Conservation (phyloP, 352 stramenopile genomes). For the Pythium brassicae region DNA sequence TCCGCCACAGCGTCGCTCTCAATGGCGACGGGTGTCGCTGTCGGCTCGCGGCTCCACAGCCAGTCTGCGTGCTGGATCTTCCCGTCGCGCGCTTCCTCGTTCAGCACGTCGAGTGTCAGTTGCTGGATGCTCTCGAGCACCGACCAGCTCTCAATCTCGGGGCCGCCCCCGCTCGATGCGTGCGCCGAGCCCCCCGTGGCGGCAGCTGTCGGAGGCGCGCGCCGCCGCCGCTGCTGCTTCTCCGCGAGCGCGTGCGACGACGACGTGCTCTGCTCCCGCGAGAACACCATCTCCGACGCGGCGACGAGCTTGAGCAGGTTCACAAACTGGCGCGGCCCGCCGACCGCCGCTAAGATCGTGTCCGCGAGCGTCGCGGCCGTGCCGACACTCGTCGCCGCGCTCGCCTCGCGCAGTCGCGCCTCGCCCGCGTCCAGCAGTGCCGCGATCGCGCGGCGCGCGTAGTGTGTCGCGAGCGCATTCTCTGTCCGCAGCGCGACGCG, state of each 20-base stretch:
- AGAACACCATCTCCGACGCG: slow-evolving; percentile 71
- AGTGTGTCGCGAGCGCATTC: slow-evolving; percentile 78
- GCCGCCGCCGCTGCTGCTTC: neutral
- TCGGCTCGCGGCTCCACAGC: slow-evolving; percentile 3
- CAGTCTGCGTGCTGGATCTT: slow-evolving; percentile 21
- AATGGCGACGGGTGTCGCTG: neutral
- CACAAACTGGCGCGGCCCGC: slow-evolving; percentile 70
- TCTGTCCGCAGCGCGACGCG: slow-evolving; percentile 71
- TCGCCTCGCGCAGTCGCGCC: slow-evolving; percentile 4
- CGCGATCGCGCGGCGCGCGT: slow-evolving; percentile 56
- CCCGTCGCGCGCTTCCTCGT: slow-evolving; percentile 43
- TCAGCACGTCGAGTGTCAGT: slow-evolving; percentile 51
- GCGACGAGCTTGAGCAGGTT: slow-evolving; percentile 80
- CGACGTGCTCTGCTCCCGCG: slow-evolving; percentile 5
- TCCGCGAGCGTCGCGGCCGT: slow-evolving; percentile 18
- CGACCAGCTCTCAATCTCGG: slow-evolving; percentile 26
- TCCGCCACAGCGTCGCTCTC: neutral
- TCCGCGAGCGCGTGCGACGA: slow-evolving; percentile 1
- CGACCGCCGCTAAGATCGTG: slow-evolving; percentile 46
- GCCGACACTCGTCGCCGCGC: neutral
- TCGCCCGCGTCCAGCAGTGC: slow-evolving; percentile 24
- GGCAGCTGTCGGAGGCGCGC: neutral
- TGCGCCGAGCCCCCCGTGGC: too few species aligned
- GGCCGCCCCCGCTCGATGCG: neutral
- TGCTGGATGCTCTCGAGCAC: slow-evolving; percentile 47